These are phyloP conservation scores for Pleurotus eryngii DNA, from an alignment of 768 basidiomycete genomes.

Conservation along the genomic window DNA sequence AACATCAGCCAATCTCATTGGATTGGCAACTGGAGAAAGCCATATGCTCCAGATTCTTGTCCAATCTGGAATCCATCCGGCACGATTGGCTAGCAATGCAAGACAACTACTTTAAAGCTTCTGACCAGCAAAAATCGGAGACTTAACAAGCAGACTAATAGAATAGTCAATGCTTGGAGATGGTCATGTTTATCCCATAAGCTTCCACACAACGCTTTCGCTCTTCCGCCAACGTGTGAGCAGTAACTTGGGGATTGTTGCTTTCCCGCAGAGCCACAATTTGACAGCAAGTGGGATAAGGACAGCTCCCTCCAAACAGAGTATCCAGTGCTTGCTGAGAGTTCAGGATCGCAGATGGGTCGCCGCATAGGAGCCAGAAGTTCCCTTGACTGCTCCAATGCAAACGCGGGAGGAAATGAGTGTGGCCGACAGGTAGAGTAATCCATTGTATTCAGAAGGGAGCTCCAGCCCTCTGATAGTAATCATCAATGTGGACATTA, in stretches of 20 bases:
- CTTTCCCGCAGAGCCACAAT: slow-evolving; percentile 24
- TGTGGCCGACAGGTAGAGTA: slow-evolving; percentile 17
- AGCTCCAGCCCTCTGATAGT: slow-evolving; percentile 30
- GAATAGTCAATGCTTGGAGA: slow-evolving; percentile 3
- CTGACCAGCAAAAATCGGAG: not conserved
- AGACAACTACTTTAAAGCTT: slow-evolving; percentile 4
- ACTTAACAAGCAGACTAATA: slow-evolving; percentile 8
- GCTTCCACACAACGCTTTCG: slow-evolving; percentile 3
- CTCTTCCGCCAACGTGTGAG: slow-evolving; percentile 3
- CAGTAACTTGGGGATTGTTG: slow-evolving; percentile 9
- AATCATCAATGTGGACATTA: slow-evolving; percentile 26
- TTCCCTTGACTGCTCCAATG: slow-evolving; percentile 16
- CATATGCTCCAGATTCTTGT: slow-evolving; percentile 1
- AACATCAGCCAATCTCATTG: slow-evolving; percentile 6
- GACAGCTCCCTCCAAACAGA: slow-evolving; percentile 22
- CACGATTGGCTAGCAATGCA: slow-evolving; percentile 1
- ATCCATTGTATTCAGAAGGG: slow-evolving; percentile 21
- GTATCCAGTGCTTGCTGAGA: slow-evolving; percentile 17
- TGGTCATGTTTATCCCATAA: slow-evolving; percentile 5
- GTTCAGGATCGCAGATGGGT: slow-evolving; percentile 16
- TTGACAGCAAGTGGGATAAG: slow-evolving; percentile 30
- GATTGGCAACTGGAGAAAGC: not conserved
- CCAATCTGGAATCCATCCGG: slow-evolving; percentile 5
- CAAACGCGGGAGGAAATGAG: slow-evolving; percentile 13
- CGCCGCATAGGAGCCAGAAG: slow-evolving; percentile 16